Evolutionary conservation across 257 asterid species (phyloP), one percentile per base, ranked within the genome.

Genomic region (Solanum bulbocastanum): DNA sequence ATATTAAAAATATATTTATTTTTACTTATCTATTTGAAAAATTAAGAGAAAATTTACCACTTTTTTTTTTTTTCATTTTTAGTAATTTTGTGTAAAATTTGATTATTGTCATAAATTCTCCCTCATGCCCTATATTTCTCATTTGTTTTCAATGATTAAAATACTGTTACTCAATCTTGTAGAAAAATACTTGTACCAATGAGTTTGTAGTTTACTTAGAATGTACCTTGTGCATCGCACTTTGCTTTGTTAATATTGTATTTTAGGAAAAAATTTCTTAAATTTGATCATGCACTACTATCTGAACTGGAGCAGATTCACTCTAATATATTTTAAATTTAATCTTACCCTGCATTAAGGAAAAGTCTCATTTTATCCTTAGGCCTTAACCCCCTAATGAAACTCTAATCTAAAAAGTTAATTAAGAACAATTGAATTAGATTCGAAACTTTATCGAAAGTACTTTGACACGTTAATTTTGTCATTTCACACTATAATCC

Each of bases 401-500:
- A 30, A 15, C 5, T 69, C 2, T 3, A 32, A 68, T 30, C 22
- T 68, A 12, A 30, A 68, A 30, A 32, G 33, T 2, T 71, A 32
- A 27, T 68, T 7, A 27, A 68, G 22, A 30, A 30, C 11, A 71
- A 71, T 33, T 32, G 25, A 10, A n/a, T 30, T 14, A 14, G 5
- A 7, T 32, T 16, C 1, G 4, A 18, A 72, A 18, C 10, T 69
- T 9, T 33, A 1, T 35, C 7, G 1, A 22, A 69, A 32, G 1
- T 30, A 71, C 3, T 35, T 16, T 72, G 12, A 33, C 46, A 33
- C 6, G 0, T 16, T 10, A 20, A 2, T 4, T 2, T 5, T 36
- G 3, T 3, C 5, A 35, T 22, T 36, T 73, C 3, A 36, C 7
- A 1, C 0, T 5, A 22, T 10, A 36, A 2, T 4, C 1, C 1